Percentiles rank a stretch among this genome's conserved stretches.
Conservation (phyloP, 2,329 filamentous ascomycete species). For the Neofusicoccum sp. region DNA sequence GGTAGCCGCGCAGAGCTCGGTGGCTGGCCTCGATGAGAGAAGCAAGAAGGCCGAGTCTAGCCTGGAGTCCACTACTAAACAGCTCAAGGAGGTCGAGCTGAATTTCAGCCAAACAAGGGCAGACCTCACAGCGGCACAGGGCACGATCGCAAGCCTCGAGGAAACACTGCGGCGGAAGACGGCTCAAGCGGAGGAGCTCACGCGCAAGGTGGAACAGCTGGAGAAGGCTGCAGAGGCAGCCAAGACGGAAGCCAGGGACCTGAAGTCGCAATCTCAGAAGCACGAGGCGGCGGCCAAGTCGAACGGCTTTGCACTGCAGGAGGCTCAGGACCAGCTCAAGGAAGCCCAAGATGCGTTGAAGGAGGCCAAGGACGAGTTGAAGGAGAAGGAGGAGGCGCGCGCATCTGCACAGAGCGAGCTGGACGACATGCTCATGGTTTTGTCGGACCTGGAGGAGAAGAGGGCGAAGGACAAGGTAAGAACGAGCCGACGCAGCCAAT, state of each 20-base stretch:
- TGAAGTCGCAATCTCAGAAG: constrained; percentile 17
- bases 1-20: constrained; percentile 20
- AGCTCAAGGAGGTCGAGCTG: constrained; percentile 17
- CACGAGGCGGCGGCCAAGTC: constrained; percentile 9
- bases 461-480: constrained; percentile 38
- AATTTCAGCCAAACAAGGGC: not conserved
- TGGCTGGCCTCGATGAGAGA: not conserved
- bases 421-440: constrained; percentile 49
- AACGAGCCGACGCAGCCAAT: not conserved
- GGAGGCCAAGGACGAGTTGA: constrained; percentile 26
- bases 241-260: constrained; percentile 24
- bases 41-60: constrained; percentile 14
- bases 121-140: constrained; percentile 1
- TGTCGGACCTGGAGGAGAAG: constrained; percentile 50
- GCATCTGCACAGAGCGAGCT: constrained; percentile 42
- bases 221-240: constrained; percentile 10
- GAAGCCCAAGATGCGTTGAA: constrained; percentile 26
- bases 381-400: constrained; percentile 41
- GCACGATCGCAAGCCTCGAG: constrained; percentile 19
- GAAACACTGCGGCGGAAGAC: constrained; percentile 24
- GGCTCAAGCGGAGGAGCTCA: constrained; percentile 17
- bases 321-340: constrained; percentile 20
- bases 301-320: constrained; percentile 23
- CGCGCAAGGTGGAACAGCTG: constrained; percentile 14
- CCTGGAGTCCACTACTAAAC: constrained; percentile 11